A percentile compares a stretch with the other conserved stretches of the same genome.
Conservation (phyloP, 805 yeast species). For the Candida endomychidarum region DNA sequence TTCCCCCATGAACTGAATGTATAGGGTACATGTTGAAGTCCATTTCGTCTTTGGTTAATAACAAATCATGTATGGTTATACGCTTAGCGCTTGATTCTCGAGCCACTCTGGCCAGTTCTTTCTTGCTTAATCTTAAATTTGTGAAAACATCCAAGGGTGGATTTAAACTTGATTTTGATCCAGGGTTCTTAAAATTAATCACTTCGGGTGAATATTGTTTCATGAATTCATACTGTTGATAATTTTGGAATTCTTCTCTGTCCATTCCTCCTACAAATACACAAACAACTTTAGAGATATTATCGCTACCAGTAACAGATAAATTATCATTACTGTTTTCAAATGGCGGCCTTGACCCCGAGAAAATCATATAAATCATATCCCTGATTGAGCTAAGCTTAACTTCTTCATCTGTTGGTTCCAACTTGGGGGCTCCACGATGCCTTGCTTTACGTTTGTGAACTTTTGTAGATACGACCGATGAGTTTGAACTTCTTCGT, state of each 20-base stretch:
- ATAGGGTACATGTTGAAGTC: slow-evolving; percentile 57
- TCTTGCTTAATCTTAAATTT: slow-evolving; percentile 54
- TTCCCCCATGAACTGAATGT: slow-evolving; percentile 30
- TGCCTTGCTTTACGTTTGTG: slow-evolving; percentile 11
- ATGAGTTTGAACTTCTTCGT: slow-evolving; percentile 3
- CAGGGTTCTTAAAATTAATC: slow-evolving; percentile 51
- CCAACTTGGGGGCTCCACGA: not conserved
- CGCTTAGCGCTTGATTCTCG: slow-evolving; percentile 32
- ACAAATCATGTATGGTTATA: slow-evolving; percentile 52
- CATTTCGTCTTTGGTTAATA: slow-evolving; percentile 51
- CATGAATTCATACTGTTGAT: not conserved
- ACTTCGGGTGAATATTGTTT: not conserved
- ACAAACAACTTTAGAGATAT: slow-evolving; percentile 55
- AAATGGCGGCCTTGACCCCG: slow-evolving; percentile 1
- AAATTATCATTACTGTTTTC: not conserved
- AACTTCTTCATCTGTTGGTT: not conserved
- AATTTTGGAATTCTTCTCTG: slow-evolving; percentile 5
- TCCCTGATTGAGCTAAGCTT: slow-evolving; percentile 1
- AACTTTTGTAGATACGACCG: slow-evolving; percentile 2
- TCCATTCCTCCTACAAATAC: slow-evolving; percentile 65
- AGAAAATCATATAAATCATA: not conserved
- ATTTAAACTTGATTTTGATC: slow-evolving; percentile 55
- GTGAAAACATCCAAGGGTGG: slow-evolving; percentile 57
- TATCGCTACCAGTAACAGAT: slow-evolving; percentile 5
- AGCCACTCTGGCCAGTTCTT: slow-evolving; percentile 50